Percentiles rank a stretch among this genome's conserved stretches.
These are phyloP conservation scores for Beta lomatogona DNA, from an alignment of 179 eudicot species.

Conservation along the genomic window DNA sequence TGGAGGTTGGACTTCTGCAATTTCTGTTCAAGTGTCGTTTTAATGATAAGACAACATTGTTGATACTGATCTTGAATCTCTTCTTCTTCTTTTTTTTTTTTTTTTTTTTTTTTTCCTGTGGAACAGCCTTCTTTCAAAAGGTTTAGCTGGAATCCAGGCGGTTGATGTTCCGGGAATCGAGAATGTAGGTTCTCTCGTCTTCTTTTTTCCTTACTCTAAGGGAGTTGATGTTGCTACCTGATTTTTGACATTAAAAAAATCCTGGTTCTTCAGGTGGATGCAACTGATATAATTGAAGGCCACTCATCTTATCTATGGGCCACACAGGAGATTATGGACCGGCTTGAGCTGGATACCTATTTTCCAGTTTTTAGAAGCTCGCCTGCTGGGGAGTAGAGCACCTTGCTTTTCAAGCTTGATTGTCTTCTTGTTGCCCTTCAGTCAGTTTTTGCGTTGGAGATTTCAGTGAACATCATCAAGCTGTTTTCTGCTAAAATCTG, in stretches of 20 bases:
- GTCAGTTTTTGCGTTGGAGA: background rate
- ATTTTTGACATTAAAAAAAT: background rate
- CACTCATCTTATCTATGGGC: slow-evolving; percentile 94
- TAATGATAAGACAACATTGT: background rate
- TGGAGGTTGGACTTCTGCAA: slow-evolving; percentile 1
- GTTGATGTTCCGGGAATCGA: slow-evolving; percentile 83
- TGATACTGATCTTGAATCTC: slow-evolving; percentile 11
- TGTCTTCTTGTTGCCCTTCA: background rate
- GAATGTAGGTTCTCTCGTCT: slow-evolving; percentile 57
- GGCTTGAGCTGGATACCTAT: slow-evolving; percentile 76
- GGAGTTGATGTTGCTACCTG: background rate
- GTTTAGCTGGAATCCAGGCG: slow-evolving; percentile 92
- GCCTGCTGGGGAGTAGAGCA: slow-evolving; percentile 16
- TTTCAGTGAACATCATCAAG: background rate
- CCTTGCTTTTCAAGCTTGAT: background rate
- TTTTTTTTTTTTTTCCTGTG: slow-evolving; percentile 7
- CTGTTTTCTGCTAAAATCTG: background rate
- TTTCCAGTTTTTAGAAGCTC: slow-evolving; percentile 60
- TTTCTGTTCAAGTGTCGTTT: background rate
- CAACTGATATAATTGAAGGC: slow-evolving; percentile 75
- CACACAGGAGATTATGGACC: slow-evolving; percentile 69
- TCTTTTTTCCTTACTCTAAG: slow-evolving; percentile 3
- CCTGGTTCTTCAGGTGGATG: slow-evolving; percentile 61
- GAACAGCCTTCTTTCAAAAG: slow-evolving; percentile 83
- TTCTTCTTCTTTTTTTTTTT: background rate